Base-by-base conservation (phyloP, 139 green algal species). In the Asterochloris erici region DNA sequence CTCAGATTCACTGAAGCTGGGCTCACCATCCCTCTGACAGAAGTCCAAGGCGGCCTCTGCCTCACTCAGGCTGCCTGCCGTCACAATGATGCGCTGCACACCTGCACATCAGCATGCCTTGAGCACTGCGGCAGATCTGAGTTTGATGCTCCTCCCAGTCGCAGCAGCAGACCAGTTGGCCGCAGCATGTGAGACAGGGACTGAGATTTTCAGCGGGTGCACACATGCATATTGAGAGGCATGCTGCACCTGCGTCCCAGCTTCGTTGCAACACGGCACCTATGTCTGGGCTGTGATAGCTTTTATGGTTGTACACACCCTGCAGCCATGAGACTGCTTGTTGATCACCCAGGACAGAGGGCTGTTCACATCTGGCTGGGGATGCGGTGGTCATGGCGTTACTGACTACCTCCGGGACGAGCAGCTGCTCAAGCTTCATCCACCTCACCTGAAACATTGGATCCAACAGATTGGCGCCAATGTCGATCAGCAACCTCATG, bases 401-500 rank as follows among this genome's bases (percentile, higher is more conserved):
- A 90, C 11, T 17, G 96, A 87, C 68, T 10, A 96, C 92, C 0
- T 60, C 62, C 9, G 83, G 26, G 70, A 96, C 82, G 83, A 96
- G 93, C 0, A 86, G 81, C 16, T 87, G 26, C 74, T 95, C 92
- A 77, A 91, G 90, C 12, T 15, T 10, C 68, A 94, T 85, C 73
- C 96, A 97, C 17, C 82, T 1, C 11, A 93, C 94, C 62, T 83
- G 38, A 79, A 91, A 97, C 94, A 96, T 95, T 9, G 60, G 27
- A 81, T 96, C 93, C 38, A 91, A 79, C 83, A 96, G 83, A 76
- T 97, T 97, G 13, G 90, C 92, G 0, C 93, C 94, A 28, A 97
- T 95, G 74, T 96, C 92, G 38, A 54, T 54, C 38, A 54, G 38
- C 38, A 54, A 10, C 6, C 38, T 54, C 38, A 54, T 54, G 38